Conservation (phyloP, 768 basidiomycete species). For the Amanita polypyramis region DNA sequence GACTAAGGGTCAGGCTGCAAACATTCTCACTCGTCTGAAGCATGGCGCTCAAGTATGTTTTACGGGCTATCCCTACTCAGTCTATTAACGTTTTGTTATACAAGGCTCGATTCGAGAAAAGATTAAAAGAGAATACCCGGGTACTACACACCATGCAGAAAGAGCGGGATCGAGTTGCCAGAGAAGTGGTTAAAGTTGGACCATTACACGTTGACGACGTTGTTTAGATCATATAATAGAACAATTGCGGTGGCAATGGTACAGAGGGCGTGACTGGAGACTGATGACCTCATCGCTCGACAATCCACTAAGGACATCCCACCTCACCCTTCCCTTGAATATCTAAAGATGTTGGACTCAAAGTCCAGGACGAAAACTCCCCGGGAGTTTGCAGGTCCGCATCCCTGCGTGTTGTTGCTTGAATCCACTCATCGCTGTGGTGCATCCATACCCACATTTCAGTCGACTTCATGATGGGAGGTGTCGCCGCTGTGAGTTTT, state of each 20-base stretch:
- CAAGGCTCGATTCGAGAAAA: slow-evolving; percentile 50
- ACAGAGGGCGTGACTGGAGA: neutral
- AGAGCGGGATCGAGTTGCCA: slow-evolving; percentile 39
- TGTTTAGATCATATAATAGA: neutral
- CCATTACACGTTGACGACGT: slow-evolving; percentile 20
- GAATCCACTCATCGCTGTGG: slow-evolving; percentile 3
- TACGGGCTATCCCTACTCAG: neutral
- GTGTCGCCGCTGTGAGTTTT: slow-evolving; percentile 51
- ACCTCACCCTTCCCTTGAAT: neutral
- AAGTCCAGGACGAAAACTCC: slow-evolving; percentile 44
- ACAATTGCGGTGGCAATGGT: neutral
- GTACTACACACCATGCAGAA: slow-evolving; percentile 25
- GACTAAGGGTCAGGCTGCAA: slow-evolving; percentile 73
- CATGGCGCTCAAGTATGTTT: slow-evolving; percentile 59
- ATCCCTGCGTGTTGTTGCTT: slow-evolving; percentile 3
- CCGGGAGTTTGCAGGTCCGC: slow-evolving; percentile 60
- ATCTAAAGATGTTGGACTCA: neutral
- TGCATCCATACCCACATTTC: neutral
- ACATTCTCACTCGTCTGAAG: slow-evolving; percentile 66
- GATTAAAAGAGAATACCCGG: slow-evolving; percentile 30
- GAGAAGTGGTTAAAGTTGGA: slow-evolving; percentile 54
- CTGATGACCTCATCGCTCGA: slow-evolving; percentile 5
- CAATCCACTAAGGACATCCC: neutral
- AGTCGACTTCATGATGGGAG: slow-evolving; percentile 72
- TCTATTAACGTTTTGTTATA: slow-evolving; percentile 3